Conservation (phyloP, 768 basidiomycete genomes). For the Leccinellum albellum region DNA sequence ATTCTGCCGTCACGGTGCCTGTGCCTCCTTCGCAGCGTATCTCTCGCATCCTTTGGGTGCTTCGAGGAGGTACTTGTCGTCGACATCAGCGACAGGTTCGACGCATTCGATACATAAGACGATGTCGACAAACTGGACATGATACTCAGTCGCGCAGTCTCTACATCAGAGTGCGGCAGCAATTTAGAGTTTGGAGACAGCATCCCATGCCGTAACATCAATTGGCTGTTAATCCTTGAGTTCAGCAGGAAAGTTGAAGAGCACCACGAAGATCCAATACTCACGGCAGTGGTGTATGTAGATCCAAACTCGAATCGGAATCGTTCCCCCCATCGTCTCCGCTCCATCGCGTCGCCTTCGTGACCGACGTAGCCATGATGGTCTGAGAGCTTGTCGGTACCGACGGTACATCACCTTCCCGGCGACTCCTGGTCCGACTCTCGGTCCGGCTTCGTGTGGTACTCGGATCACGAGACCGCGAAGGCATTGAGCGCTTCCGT, state of each 20-base stretch:
- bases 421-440: constrained; percentile 5
- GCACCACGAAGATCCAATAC: constrained; percentile 27
- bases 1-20: constrained; percentile 60
- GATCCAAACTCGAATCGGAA: constrained; percentile 62
- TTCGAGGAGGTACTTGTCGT: constrained; percentile 24
- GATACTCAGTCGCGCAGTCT: constrained; percentile 25
- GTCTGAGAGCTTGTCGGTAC: constrained; percentile 8
- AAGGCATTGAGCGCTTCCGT: constrained; percentile 23
- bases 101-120: constrained; percentile 27
- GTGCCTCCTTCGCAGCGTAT: constrained; percentile 52
- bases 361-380: background rate
- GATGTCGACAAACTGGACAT: constrained; percentile 20
- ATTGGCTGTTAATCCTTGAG: constrained; percentile 37
- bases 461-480: constrained; percentile 25
- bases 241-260: background rate
- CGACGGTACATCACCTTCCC: constrained; percentile 7
- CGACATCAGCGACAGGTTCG: constrained; percentile 24
- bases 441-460: constrained; percentile 13
- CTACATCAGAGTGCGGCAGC: constrained; percentile 32
- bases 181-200: constrained; percentile 65
- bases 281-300: constrained; percentile 68
- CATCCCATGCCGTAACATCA: constrained; percentile 65
- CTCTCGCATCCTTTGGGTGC: constrained; percentile 48
- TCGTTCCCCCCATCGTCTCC: constrained; percentile 34
- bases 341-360: background rate